These are phyloP conservation scores for Penicillium malachiteum DNA, from an alignment of 495 filamentous ascomycete genomes.

Conservation along the genomic window DNA sequence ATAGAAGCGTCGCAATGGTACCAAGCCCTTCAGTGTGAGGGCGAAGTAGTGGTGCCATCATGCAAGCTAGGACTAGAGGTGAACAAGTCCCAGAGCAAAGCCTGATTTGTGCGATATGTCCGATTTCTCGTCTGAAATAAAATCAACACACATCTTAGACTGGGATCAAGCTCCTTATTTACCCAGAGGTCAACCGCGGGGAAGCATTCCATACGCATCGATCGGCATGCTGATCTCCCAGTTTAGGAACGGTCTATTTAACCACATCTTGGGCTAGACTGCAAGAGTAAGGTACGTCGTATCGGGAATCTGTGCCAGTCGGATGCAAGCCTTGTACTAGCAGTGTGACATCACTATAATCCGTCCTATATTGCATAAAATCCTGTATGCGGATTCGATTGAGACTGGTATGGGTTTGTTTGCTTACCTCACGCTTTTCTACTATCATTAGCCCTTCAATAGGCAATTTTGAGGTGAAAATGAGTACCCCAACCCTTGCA, in stretches of 20 bases:
- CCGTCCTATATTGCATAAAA: not conserved
- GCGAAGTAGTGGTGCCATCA: not conserved
- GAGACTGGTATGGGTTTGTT: no score
- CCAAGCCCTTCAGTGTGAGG: not conserved
- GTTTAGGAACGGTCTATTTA: constrained; percentile 7
- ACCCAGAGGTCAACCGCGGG: constrained; percentile 10
- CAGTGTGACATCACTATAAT: not conserved
- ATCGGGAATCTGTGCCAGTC: constrained; percentile 4
- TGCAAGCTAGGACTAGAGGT: not conserved
- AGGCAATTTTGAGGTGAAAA: no score
- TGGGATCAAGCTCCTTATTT: constrained; percentile 18
- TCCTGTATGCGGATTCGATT: no score
- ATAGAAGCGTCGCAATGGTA: constrained; percentile 10
- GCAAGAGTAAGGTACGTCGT: constrained; percentile 9
- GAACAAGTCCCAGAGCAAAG: not conserved
- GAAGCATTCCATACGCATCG: constrained; percentile 20
- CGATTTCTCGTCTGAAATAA: not conserved
- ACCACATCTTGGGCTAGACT: constrained; percentile 1
- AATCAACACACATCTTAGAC: not conserved
- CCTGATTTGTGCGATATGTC: not conserved
- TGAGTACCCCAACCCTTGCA: no score
- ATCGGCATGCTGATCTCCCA: constrained; percentile 13
- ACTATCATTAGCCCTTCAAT: no score
- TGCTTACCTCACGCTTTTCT: not conserved
- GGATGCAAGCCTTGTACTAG: not conserved